Conservation (phyloP, 345 rosid species). For the Psidium friedrichsthalianum region DNA sequence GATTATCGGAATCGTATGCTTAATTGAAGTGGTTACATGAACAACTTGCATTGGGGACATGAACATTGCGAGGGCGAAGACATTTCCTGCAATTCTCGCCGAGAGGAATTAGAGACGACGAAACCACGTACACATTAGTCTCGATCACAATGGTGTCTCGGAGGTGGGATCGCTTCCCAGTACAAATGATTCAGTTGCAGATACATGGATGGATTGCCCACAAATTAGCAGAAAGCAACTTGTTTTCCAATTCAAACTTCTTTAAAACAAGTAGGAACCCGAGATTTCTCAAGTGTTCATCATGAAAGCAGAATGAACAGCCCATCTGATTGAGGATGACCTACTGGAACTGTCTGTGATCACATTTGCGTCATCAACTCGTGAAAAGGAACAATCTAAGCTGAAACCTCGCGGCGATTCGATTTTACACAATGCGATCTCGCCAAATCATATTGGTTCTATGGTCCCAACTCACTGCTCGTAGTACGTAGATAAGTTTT, state of each 20-base stretch:
- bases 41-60: constrained; percentile 40
- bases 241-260: neutral
- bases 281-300: neutral
- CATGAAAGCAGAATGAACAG: neutral
- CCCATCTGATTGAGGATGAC: neutral
- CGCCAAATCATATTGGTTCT: neutral
- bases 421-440: fast-evolving
- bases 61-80: constrained; percentile 35
- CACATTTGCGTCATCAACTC: neutral
- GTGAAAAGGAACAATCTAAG: neutral
- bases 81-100: constrained; percentile 24
- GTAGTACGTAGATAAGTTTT: neutral
- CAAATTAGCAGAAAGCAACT: neutral
- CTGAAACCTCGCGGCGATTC: neutral
- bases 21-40: neutral
- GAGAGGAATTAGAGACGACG: neutral
- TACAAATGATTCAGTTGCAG: neutral
- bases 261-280: neutral
- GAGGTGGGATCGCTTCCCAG: fast-evolving
- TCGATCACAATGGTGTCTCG: neutral
- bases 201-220: neutral
- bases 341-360: neutral
- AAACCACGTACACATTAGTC: neutral
- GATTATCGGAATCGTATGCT: neutral
- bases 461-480: neutral